Conservation (phyloP, 2,329 filamentous ascomycete genomes). For the Penicillium frequentans region DNA sequence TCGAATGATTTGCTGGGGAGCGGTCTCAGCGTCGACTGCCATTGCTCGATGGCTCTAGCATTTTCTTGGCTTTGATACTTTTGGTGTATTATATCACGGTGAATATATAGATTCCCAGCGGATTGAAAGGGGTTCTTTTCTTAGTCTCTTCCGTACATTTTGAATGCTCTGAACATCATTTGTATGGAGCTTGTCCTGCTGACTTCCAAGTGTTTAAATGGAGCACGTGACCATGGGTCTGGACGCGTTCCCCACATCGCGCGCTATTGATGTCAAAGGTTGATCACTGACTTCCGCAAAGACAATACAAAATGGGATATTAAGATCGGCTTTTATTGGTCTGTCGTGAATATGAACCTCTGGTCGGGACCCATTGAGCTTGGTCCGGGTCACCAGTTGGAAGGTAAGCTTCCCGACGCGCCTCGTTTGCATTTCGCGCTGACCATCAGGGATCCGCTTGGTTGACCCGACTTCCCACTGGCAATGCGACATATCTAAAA, state of each 20-base stretch:
- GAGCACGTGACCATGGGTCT: slow-evolving; percentile 20
- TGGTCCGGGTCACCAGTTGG: slow-evolving; percentile 27
- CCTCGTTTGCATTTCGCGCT: slow-evolving; percentile 4
- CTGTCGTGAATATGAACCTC: slow-evolving; percentile 33
- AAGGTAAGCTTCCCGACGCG: slow-evolving; percentile 27
- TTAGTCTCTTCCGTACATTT: not conserved
- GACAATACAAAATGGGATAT: slow-evolving; percentile 13
- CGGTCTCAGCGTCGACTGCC: slow-evolving; percentile 8
- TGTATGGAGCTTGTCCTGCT: not conserved
- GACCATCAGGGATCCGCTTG: slow-evolving; percentile 35
- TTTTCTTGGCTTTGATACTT: slow-evolving; percentile 17
- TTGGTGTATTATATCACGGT: slow-evolving; percentile 22
- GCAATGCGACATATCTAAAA: slow-evolving; percentile 35
- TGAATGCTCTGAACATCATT: not conserved
- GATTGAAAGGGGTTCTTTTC: not conserved
- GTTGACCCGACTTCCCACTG: slow-evolving; percentile 33
- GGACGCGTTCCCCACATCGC: slow-evolving; percentile 14
- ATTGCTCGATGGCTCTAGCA: slow-evolving; percentile 11
- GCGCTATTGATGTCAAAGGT: not conserved
- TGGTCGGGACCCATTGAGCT: slow-evolving; percentile 39
- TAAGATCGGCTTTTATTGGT: slow-evolving; percentile 6
- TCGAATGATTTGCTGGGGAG: slow-evolving; percentile 17
- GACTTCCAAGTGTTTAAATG: not conserved
- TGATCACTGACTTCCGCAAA: not conserved
- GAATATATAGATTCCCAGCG: slow-evolving; percentile 20